A percentile compares a stretch with the other conserved stretches of the same genome.
Evolutionary conservation across 2,329 filamentous ascomycete genomes (phyloP).

Genomic region (Leptographium lundbergii): DNA sequence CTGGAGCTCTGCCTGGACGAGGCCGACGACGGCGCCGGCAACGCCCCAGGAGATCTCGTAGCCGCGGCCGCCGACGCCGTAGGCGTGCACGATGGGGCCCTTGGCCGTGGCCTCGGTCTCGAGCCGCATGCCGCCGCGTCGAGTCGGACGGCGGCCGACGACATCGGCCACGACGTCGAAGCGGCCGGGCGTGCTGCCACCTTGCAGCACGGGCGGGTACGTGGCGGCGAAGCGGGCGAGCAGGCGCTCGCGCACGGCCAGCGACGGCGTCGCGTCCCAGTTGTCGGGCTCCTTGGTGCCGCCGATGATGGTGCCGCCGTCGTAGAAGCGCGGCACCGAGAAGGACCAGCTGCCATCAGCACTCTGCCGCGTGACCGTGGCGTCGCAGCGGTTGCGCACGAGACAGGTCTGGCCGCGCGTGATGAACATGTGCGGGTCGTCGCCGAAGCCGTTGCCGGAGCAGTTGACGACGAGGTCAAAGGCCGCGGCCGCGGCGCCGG

Average conservation of each 20-base stretch:
- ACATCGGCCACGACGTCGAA: conserved; percentile 22
- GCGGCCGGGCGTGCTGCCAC: conserved; percentile 6
- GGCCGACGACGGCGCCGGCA: conserved; percentile 32
- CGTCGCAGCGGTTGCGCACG: conserved; percentile 25
- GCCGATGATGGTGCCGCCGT: conserved; percentile 52
- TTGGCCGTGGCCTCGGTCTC: conserved; percentile 29
- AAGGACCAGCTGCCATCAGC: conserved; percentile 52
- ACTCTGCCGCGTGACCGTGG: conserved; percentile 46
- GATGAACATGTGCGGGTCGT: conserved; percentile 24
- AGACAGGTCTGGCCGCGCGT: conserved; percentile 35
- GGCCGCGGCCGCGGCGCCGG: conserved; percentile 4
- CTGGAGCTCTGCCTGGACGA: conserved; percentile 18
- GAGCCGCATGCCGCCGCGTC: conserved; percentile 35
- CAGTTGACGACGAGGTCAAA: conserved; percentile 29
- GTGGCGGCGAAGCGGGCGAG: conserved; percentile 25
- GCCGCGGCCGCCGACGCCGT: conserved; percentile 48
- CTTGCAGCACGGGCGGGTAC: conserved; percentile 22
- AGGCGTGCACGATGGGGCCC: conserved; percentile 31
- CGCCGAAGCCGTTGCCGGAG: conserved; percentile 30
- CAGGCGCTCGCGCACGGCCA: conserved; percentile 31
- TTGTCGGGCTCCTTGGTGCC: conserved; percentile 51
- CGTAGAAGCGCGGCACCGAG: conserved; percentile 45
- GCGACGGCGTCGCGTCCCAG: conserved; percentile 37
- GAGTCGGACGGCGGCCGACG: conserved; percentile 32
- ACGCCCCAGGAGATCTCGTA: conserved; percentile 50